Conservation (phyloP, 441 rosid genomes). For the Populus hybrid region DNA sequence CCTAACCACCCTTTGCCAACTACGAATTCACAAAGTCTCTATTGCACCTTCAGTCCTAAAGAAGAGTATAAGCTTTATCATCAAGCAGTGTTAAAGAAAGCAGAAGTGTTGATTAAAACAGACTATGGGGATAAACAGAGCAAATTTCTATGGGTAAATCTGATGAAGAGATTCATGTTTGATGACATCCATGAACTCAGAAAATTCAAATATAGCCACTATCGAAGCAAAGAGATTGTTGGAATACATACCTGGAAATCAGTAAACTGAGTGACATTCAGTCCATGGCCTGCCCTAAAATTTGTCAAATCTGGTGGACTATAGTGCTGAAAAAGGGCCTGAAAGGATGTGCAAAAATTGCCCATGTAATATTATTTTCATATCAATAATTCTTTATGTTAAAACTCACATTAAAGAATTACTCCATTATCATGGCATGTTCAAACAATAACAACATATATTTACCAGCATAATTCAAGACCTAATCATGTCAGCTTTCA, state of each 20-base stretch:
- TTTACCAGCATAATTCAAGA: not conserved
- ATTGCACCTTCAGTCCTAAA: not conserved
- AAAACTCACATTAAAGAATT: not conserved
- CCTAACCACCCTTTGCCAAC: not conserved
- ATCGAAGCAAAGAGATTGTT: conserved; percentile 14
- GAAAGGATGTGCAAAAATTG: not conserved
- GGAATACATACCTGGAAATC: conserved; percentile 36
- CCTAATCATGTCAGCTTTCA: not conserved
- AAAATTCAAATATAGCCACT: not conserved
- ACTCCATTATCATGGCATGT: not conserved
- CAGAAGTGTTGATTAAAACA: not conserved
- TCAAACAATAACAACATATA: not conserved
- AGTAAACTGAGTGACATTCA: conserved; percentile 17
- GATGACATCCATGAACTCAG: not conserved
- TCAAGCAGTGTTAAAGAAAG: not conserved
- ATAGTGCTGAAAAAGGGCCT: conserved; percentile 24
- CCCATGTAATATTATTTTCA: not conserved
- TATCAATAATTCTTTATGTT: not conserved
- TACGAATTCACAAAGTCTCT: not conserved
- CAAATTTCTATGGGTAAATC: not conserved
- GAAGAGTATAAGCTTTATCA: not conserved
- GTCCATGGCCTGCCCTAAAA: conserved; percentile 19
- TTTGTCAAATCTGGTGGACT: conserved; percentile 18
- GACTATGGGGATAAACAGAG: not conserved
- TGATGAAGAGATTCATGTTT: not conserved